Percentiles rank a stretch among this genome's conserved stretches.
Evolutionary conservation across 2,329 filamentous ascomycete species (phyloP).

Genomic region (Phoma sp.): DNA sequence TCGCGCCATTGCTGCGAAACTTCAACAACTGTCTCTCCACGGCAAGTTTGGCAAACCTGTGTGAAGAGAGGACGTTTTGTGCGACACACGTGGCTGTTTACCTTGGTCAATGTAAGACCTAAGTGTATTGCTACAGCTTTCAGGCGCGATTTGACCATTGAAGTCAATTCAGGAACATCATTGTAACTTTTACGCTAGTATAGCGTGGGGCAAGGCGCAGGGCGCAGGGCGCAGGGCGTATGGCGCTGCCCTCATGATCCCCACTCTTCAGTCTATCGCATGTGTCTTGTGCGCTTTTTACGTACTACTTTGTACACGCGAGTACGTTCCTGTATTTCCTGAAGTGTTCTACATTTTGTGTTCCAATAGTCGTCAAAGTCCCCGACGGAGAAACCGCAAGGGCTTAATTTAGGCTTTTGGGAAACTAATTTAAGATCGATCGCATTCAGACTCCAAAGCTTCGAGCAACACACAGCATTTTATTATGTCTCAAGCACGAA

Average conservation of each 20-base stretch:
- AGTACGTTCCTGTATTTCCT: not conserved
- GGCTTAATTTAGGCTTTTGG: not conserved
- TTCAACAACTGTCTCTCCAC: too few relatives aligned
- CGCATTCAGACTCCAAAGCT: not conserved
- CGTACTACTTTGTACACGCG: not conserved
- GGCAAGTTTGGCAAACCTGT: too few relatives aligned
- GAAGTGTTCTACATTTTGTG: not conserved
- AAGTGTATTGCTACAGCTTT: too few relatives aligned
- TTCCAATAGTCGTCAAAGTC: not conserved
- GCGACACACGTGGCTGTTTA: too few relatives aligned
- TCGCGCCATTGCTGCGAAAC: too few relatives aligned
- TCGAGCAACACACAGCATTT: not conserved
- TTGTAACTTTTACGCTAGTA: too few relatives aligned
- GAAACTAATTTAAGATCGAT: not conserved
- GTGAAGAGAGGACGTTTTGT: too few relatives aligned
- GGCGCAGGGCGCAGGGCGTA: too few relatives aligned
- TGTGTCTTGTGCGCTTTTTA: not conserved
- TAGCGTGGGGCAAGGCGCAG: too few relatives aligned
- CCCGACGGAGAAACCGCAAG: slow-evolving; percentile 3
- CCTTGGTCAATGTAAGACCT: too few relatives aligned
- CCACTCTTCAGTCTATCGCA: not conserved
- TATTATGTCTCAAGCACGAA: not conserved
- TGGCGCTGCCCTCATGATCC: not conserved
- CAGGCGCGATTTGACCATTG: too few relatives aligned
- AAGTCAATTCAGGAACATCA: too few relatives aligned